Evolutionary conservation across 106 monocot species (phyloP).

Genomic region (Ottelia alismoides): DNA sequence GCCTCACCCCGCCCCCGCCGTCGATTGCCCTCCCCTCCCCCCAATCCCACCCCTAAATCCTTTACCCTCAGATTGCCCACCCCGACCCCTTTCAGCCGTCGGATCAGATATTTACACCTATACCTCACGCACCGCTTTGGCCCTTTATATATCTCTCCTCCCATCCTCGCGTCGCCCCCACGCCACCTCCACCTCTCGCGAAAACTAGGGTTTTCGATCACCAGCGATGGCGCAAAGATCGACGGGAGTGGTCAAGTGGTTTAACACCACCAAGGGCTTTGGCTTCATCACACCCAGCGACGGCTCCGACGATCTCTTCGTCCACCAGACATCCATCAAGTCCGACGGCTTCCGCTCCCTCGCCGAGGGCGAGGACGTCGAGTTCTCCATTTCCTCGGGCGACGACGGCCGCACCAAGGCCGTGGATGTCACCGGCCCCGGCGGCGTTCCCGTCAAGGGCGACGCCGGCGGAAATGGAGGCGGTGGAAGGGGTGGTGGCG

Average conservation of each 20-base stretch:
- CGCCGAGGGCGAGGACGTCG: slow-evolving; percentile 21
- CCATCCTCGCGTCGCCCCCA: no score
- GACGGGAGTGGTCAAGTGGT: slow-evolving; percentile 28
- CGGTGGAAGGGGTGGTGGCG: not conserved
- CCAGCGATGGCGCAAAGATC: not conserved
- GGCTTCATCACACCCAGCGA: slow-evolving; percentile 28
- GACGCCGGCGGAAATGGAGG: not conserved
- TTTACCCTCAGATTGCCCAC: no score
- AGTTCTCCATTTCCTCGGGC: slow-evolving; percentile 18
- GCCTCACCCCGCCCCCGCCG: no score
- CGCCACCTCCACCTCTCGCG: no score
- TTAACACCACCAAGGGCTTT: slow-evolving; percentile 26
- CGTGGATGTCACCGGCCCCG: slow-evolving; percentile 3
- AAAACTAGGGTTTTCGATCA: no score
- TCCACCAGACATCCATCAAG: slow-evolving; percentile 32
- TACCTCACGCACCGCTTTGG: no score
- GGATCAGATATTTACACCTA: no score
- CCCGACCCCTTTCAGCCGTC: no score
- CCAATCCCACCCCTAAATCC: no score
- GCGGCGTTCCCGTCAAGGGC: not conserved
- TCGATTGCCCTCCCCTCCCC: no score
- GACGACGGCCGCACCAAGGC: slow-evolving; percentile 17
- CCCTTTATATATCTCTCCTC: no score
- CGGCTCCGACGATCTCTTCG: slow-evolving; percentile 27
- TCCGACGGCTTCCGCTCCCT: slow-evolving; percentile 24